Evolutionary conservation across 2,329 filamentous ascomycete genomes (phyloP).

Genomic region (Diaporthe vaccinii): DNA sequence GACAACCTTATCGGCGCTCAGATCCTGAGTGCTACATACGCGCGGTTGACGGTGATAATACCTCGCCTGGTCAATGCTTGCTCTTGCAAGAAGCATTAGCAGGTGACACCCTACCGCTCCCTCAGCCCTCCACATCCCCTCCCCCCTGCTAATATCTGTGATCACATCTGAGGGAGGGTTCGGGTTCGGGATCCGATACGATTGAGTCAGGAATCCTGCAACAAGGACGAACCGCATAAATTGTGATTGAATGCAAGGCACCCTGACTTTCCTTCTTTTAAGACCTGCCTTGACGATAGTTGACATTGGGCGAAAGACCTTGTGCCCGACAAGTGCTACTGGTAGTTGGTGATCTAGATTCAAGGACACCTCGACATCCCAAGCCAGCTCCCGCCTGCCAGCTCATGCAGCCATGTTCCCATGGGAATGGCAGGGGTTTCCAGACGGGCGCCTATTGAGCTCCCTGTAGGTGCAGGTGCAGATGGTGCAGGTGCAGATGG

Average conservation of each 20-base stretch:
- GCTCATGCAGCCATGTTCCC: not conserved
- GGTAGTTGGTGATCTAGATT: not conserved
- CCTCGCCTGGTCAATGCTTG: slow-evolving; percentile 1
- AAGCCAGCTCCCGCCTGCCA: slow-evolving; percentile 4
- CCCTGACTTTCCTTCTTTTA: not conserved
- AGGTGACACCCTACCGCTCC: not conserved
- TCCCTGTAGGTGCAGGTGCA: slow-evolving; percentile 21
- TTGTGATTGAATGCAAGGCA: not conserved
- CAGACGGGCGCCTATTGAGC: slow-evolving; percentile 17
- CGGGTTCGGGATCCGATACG: slow-evolving; percentile 12
- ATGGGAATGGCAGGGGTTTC: not conserved
- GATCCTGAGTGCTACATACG: not conserved
- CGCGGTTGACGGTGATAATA: not conserved
- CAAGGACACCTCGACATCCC: not conserved
- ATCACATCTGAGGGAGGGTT: not conserved
- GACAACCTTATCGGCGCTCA: slow-evolving; percentile 23
- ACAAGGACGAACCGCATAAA: slow-evolving; percentile 1
- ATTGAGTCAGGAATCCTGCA: not conserved
- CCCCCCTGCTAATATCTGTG: not conserved
- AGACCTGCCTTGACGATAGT: not conserved
- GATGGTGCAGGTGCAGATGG: not conserved
- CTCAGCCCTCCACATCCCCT: not conserved
- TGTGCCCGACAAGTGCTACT: not conserved
- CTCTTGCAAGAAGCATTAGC: not conserved
- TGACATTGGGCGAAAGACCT: not conserved